These are phyloP conservation scores for Athelia psychrophila DNA, from an alignment of 1,284 basidiomycete species.

Conservation along the genomic window DNA sequence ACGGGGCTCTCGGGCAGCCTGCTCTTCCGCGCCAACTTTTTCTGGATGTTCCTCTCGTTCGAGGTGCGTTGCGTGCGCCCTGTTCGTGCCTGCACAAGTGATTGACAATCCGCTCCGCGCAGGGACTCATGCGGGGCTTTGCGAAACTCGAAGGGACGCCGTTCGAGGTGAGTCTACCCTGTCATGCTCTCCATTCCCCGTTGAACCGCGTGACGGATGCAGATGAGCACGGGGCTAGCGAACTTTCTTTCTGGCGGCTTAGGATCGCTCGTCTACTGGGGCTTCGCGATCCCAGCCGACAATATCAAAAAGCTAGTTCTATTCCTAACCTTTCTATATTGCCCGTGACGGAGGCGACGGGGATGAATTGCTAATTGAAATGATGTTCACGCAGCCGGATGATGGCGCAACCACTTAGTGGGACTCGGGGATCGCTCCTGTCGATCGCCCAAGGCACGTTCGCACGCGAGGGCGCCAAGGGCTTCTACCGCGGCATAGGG, in stretches of 20 bases:
- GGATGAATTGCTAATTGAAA: no score
- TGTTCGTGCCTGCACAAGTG: constrained; percentile 8
- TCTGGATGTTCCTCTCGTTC: constrained; percentile 67
- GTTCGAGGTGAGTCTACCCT: constrained; percentile 41
- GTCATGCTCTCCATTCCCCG: neutral
- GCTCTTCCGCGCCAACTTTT: constrained; percentile 61
- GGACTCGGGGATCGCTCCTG: constrained; percentile 38
- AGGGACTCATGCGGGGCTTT: constrained; percentile 61
- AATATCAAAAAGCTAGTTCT: constrained; percentile 69
- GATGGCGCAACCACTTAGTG: constrained; percentile 51
- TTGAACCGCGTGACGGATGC: constrained; percentile 1
- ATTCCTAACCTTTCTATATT: constrained; percentile 6
- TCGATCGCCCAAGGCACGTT: constrained; percentile 48
- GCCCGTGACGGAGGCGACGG: neutral
- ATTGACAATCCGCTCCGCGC: constrained; percentile 4
- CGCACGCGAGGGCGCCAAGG: constrained; percentile 45
- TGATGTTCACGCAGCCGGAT: constrained; percentile 43
- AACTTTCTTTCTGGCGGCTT: constrained; percentile 74
- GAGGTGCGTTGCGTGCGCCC: constrained; percentile 51
- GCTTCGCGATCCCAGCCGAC: constrained; percentile 73
- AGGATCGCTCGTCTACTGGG: constrained; percentile 61
- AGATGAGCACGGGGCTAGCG: constrained; percentile 61
- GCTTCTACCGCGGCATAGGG: constrained; percentile 61
- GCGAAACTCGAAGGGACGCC: constrained; percentile 47
- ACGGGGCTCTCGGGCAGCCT: constrained; percentile 63